A percentile compares a stretch with the other conserved stretches of the same genome.
Evolutionary conservation across 2,329 filamentous ascomycete species (phyloP).

Genomic region (Ophiocordyceps camponoti-leonardi): DNA sequence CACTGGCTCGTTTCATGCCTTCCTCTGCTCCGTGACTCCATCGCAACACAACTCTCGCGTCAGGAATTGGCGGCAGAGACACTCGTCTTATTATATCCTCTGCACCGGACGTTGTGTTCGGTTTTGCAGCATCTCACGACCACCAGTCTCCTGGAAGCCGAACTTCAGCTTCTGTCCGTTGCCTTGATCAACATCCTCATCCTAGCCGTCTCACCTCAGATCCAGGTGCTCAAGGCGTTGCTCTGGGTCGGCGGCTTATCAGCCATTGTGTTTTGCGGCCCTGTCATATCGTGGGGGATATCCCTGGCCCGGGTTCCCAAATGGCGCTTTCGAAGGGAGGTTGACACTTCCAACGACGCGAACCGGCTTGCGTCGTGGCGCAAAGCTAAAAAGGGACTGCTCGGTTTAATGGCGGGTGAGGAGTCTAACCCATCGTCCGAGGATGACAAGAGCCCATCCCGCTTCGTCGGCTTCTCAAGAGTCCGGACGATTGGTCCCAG

Average conservation of each 20-base stretch:
- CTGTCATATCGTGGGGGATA: conserved; percentile 69
- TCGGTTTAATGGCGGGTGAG: conserved; percentile 14
- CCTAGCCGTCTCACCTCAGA: conserved; percentile 65
- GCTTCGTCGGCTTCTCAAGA: conserved; percentile 7
- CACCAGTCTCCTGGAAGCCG: conserved; percentile 71
- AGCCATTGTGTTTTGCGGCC: conserved; percentile 54
- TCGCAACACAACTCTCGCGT: conserved; percentile 9
- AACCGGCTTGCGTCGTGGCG: conserved; percentile 26
- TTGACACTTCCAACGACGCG: conserved; percentile 20
- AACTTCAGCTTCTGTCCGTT: conserved; percentile 73
- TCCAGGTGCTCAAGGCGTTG: conserved; percentile 67
- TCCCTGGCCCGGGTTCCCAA: conserved; percentile 73
- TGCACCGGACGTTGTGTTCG: conserved; percentile 62
- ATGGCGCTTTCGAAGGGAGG: conserved; percentile 62
- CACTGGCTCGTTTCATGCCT: conserved; percentile 67
- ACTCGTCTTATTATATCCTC: conserved; percentile 54
- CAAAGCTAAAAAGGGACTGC: conserved; percentile 23
- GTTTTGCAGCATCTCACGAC: conserved; percentile 69
- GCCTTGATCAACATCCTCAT: conserved; percentile 68
- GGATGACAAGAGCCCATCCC: conserved; percentile 9
- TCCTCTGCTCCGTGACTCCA: conserved; percentile 32
- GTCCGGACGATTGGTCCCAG: conserved; percentile 14
- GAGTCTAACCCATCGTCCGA: conserved; percentile 15
- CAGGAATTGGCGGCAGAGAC: conserved; percentile 36
- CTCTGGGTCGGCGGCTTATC: conserved; percentile 72